A percentile compares a stretch with the other conserved stretches of the same genome.
Conservation (phyloP, 768 basidiomycete species). For the Calocybe indica region DNA sequence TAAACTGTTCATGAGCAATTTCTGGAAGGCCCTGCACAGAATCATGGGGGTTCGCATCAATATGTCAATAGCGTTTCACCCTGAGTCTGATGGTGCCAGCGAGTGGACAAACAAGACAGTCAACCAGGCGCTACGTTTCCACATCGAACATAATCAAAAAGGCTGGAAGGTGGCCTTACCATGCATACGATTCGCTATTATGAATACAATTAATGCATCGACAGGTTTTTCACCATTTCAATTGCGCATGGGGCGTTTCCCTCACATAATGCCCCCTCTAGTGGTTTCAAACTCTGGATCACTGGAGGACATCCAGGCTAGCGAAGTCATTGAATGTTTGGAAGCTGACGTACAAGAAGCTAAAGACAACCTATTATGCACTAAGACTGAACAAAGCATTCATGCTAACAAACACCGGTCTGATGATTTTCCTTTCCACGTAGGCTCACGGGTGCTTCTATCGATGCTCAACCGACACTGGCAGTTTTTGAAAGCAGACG, state of each 20-base stretch:
- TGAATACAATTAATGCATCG: conserved; percentile 19
- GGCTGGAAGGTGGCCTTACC: conserved; percentile 23
- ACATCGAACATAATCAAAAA: conserved; percentile 19
- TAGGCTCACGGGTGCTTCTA: conserved; percentile 20
- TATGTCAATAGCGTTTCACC: no score
- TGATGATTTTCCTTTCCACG: background rate
- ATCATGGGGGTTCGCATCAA: no score
- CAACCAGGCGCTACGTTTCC: conserved; percentile 12
- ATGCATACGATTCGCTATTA: conserved; percentile 19
- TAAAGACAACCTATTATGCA: conserved; percentile 10
- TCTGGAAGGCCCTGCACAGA: no score
- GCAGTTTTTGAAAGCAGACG: conserved; percentile 1
- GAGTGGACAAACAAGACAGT: no score
- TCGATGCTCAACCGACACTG: conserved; percentile 15
- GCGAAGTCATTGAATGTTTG: conserved; percentile 6
- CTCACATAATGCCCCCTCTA: conserved; percentile 16
- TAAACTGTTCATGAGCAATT: no score
- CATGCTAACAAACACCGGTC: conserved; percentile 9
- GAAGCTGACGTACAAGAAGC: conserved; percentile 2
- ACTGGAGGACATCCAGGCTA: background rate
- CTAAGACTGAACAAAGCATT: conserved; percentile 16
- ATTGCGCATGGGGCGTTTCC: conserved; percentile 10
- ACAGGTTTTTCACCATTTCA: conserved; percentile 12
- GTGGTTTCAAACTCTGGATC: background rate
- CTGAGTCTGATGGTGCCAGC: no score